Percentiles rank a stretch among this genome's conserved stretches.
phyloP scores from a whole-genome alignment of 2,329 filamentous ascomycete genomes.

The Phoma herbarum region DNA sequence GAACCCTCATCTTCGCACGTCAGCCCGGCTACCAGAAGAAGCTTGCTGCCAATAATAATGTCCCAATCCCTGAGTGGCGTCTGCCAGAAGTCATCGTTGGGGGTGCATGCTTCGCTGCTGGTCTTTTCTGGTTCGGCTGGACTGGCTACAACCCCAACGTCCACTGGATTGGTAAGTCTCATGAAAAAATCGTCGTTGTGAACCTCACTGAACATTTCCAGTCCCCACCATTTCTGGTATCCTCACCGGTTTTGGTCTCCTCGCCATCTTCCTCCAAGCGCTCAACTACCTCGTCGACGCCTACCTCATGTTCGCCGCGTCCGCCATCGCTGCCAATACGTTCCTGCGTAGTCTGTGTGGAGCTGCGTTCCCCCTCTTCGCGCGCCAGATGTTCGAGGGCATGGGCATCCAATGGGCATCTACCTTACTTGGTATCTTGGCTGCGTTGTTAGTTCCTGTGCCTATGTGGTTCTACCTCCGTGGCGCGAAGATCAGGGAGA shows the following conservation, averaged over 20 bases:
- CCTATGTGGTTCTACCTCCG: conserved; percentile 56
- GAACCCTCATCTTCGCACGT: conserved; percentile 68
- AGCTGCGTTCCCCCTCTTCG: conserved; percentile 63
- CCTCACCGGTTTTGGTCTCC: conserved; percentile 65
- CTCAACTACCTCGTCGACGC: conserved; percentile 70
- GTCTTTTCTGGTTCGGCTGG: conserved; percentile 54
- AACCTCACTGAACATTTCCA: conserved; percentile 1
- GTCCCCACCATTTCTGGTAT: conserved; percentile 57
- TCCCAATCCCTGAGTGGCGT: conserved; percentile 66
- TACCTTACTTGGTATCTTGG: conserved; percentile 57
- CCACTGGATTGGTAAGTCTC: conserved; percentile 47
- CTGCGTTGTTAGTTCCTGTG: conserved; percentile 55
- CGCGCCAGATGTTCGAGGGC: conserved; percentile 64
- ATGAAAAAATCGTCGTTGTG: background rate
- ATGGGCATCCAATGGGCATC: conserved; percentile 61
- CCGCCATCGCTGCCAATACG: conserved; percentile 65
- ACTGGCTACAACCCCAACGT: conserved; percentile 55
- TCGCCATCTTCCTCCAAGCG: conserved; percentile 66
- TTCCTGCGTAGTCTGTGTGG: conserved; percentile 62
- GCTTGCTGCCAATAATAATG: conserved; percentile 57
- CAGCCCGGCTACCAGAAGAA: conserved; percentile 72
- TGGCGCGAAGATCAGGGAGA: conserved; percentile 56
- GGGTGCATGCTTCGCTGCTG: conserved; percentile 55
- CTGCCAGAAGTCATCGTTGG: conserved; percentile 64
- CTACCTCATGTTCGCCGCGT: conserved; percentile 65